These are phyloP conservation scores for Calonectria pseudoturangicola DNA, from an alignment of 2,329 filamentous ascomycete genomes.

Conservation along the genomic window DNA sequence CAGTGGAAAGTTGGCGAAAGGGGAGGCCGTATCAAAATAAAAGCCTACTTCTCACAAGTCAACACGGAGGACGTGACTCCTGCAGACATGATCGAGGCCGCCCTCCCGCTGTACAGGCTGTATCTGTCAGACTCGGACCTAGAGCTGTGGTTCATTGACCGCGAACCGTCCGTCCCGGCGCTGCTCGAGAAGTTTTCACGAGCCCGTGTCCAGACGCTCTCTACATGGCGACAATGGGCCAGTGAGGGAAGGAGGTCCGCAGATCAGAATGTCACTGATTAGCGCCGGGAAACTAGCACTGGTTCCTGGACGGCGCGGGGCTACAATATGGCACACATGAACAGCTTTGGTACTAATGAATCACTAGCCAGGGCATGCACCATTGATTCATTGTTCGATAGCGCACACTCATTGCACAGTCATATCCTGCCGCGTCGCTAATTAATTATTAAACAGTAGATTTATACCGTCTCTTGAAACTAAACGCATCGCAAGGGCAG, in stretches of 20 bases:
- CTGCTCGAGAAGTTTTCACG: conserved; percentile 2
- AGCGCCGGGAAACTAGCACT: too few relatives aligned
- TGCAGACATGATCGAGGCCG: background rate
- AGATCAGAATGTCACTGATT: too few relatives aligned
- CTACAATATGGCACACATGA: background rate
- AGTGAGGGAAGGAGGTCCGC: background rate
- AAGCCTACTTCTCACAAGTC: conserved; percentile 4
- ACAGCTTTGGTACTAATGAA: background rate
- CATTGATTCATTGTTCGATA: conserved; percentile 5
- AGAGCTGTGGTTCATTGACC: conserved; percentile 7
- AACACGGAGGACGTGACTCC: background rate
- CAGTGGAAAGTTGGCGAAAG: background rate
- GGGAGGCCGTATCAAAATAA: background rate
- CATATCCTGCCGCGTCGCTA: background rate
- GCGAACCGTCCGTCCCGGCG: background rate
- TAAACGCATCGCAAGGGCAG: too few relatives aligned
- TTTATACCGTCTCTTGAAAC: background rate
- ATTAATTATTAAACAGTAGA: background rate
- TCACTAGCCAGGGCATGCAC: background rate
- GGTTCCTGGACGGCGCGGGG: background rate
- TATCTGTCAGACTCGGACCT: background rate
- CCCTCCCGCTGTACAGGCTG: background rate
- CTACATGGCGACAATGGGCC: background rate
- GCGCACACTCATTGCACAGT: background rate
- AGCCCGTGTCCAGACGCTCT: background rate